Conservation (phyloP, 129 eudicot genomes). For the Arctium minus region DNA sequence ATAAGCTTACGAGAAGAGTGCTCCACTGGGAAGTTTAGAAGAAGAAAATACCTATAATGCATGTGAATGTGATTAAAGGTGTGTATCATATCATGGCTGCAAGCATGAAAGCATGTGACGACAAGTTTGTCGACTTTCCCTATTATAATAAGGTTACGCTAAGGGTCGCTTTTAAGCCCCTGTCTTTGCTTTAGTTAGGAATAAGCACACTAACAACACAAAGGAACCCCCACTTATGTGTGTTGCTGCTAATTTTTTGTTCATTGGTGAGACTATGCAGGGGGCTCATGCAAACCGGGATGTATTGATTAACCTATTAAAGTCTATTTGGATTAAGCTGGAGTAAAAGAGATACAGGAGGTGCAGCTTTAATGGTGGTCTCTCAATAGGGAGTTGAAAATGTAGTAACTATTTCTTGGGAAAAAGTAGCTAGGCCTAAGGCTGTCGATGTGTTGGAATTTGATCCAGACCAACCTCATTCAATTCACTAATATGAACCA, state of each 20-base stretch:
- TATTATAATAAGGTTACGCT: background rate
- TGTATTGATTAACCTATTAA: background rate
- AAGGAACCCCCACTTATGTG: background rate
- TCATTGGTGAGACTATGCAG: background rate
- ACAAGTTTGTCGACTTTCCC: background rate
- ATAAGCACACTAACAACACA: background rate
- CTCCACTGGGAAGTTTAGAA: background rate
- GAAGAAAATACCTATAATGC: background rate
- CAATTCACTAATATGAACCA: background rate
- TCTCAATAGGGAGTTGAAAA: background rate
- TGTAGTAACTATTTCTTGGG: background rate
- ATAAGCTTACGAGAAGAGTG: background rate
- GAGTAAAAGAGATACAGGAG: background rate
- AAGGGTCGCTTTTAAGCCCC: background rate
- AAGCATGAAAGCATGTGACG: background rate
- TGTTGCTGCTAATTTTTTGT: no score
- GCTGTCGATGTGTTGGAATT: background rate
- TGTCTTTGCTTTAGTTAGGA: background rate
- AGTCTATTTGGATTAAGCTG: background rate
- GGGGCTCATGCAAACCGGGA: background rate
- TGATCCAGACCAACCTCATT: background rate
- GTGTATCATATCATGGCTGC: background rate
- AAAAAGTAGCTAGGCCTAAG: background rate
- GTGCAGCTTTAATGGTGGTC: background rate
- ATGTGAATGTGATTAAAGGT: background rate